Conservation (phyloP, 1,284 basidiomycete species). For the Acaromyces ingoldii region DNA sequence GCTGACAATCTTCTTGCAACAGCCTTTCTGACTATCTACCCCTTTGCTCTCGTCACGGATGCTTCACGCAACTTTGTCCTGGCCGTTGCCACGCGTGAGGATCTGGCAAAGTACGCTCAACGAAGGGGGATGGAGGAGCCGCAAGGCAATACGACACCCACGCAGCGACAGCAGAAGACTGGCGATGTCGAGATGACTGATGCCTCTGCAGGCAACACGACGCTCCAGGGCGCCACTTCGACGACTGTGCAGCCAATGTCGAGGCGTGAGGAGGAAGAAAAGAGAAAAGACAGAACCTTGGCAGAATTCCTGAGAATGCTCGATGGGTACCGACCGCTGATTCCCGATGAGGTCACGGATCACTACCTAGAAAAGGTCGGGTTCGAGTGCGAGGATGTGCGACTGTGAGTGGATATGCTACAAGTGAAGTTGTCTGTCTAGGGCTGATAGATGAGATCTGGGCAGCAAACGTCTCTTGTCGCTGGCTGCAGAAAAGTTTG, state of each 20-base stretch:
- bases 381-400: slow-evolving; percentile 82
- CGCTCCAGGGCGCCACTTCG: neutral
- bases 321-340: slow-evolving; percentile 92
- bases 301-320: slow-evolving; percentile 93
- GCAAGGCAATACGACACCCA: slow-evolving; percentile 6
- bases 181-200: slow-evolving; percentile 7
- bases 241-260: slow-evolving; percentile 26
- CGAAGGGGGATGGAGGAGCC: slow-evolving; percentile 20
- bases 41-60: slow-evolving; percentile 47
- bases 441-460: neutral
- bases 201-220: neutral
- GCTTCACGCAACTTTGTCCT: slow-evolving; percentile 36
- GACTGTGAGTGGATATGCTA: slow-evolving; percentile 24
- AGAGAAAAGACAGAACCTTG: slow-evolving; percentile 69
- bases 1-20: slow-evolving; percentile 1
- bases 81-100: slow-evolving; percentile 39
- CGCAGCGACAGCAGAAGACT: neutral
- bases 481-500: slow-evolving; percentile 94
- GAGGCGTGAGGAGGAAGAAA: slow-evolving; percentile 65
- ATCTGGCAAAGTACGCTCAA: slow-evolving; percentile 37
- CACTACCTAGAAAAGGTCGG: slow-evolving; percentile 94
- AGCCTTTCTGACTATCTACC: slow-evolving; percentile 38
- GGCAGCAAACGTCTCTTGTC: slow-evolving; percentile 75
- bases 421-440: neutral
- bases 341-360: slow-evolving; percentile 96